Base-by-base conservation (phyloP, 148 eudicot species). In the Spergularia bocconei region DNA sequence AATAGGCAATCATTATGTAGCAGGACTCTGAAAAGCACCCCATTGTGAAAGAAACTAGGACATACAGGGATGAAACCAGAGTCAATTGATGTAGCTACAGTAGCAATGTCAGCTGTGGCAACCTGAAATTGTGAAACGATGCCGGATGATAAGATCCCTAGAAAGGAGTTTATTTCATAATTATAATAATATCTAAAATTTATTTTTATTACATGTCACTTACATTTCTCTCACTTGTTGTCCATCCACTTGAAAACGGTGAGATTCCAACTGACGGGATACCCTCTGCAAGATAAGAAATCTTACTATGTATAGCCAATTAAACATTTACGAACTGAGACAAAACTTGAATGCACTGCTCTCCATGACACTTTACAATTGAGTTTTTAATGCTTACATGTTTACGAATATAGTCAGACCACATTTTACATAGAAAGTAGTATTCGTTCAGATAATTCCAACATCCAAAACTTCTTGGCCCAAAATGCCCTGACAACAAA, bases 221-320 rank as follows among this genome's bases (percentile, higher is more conserved):
- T 54, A 95, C 98, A 79, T 95, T 86, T 88, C 96, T 95, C 67
- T 85, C 72, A 78, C 79, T 64, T 53, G 97, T 95, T 74, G 93
- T 83, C 98, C 98, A 95, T 81, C 98, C 97, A 87, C 92, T 83
- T 70, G 98, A 87, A 87, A 90, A 95, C 74, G 98, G 98, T 84
- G 98, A 89, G 86, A 95, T 81, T 79, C 93, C 98, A 48, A 92
- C 69, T 41, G 97, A 90, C 71, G 98, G 97, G 77, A 95, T 87
- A 80, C 96, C 98, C 87, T 86, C 98, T 95, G 96, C 78, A 90
- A 84, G 67, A 77, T 62, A 80, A 72, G 66, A 16, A 52, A 38
- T 16, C 29, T 20, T 36, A 11, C 11, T 61, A 15, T 25, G 39
- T 61, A 12, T 17, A 11, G 38, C 14, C 11, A 21, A 8, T 61